A percentile compares a stretch with the other conserved stretches of the same genome.
Conservation (phyloP, 345 rosid species). For the Pseudoturritis turrita region DNA sequence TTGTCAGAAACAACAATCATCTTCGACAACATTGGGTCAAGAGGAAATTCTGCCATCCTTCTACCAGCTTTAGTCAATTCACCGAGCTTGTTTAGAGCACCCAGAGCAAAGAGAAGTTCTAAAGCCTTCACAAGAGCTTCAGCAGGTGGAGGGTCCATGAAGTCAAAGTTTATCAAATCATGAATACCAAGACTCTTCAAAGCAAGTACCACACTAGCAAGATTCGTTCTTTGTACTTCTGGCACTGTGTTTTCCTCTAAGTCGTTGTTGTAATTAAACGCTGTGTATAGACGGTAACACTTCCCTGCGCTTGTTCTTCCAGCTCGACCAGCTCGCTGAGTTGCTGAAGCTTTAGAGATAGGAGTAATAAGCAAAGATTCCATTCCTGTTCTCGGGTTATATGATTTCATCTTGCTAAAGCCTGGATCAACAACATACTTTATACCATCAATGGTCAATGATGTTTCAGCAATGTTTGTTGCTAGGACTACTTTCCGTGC, state of each 20-base stretch:
- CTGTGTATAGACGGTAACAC: constrained; percentile 86
- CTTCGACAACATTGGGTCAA: constrained; percentile 90
- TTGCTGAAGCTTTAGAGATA: constrained; percentile 93
- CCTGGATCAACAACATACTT: constrained; percentile 96
- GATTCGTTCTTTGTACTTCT: constrained; percentile 92
- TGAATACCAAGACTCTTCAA: constrained; percentile 98
- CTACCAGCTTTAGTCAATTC: constrained; percentile 94
- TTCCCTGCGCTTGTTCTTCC: constrained; percentile 97
- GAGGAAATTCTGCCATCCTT: constrained; percentile 96
- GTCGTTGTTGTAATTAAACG: constrained; percentile 72
- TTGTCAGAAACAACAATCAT: constrained; percentile 93
- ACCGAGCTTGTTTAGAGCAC: constrained; percentile 88
- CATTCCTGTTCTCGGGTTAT: constrained; percentile 98
- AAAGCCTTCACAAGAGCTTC: constrained; percentile 90
- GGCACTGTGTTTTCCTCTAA: constrained; percentile 91
- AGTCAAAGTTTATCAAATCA: constrained; percentile 85
- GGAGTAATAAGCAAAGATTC: constrained; percentile 89
- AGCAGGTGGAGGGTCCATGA: constrained; percentile 98
- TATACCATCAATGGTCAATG: constrained; percentile 90
- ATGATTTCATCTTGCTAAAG: constrained; percentile 90
- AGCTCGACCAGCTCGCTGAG: constrained; percentile 93
- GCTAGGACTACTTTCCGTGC: constrained; percentile 96
- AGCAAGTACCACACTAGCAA: constrained; percentile 87
- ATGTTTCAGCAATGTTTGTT: constrained; percentile 97
- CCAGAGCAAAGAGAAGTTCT: constrained; percentile 78